Conservation (phyloP, 305 asterid genomes). For the Nicotiana rustica region DNA sequence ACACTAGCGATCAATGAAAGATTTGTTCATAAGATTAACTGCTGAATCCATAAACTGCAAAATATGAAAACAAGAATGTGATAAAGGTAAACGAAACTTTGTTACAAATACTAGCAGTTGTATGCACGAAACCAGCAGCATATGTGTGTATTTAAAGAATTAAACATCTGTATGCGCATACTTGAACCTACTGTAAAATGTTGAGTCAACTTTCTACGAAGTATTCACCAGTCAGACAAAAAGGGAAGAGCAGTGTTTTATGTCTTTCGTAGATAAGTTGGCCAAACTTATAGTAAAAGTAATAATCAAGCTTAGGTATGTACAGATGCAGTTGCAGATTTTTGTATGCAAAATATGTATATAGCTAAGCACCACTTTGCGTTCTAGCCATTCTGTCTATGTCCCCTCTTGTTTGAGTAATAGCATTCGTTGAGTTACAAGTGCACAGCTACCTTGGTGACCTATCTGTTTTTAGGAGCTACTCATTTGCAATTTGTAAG, state of each 20-base stretch:
- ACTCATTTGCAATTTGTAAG: not conserved
- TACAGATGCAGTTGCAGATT: not conserved
- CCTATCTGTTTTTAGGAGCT: not conserved
- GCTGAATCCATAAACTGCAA: conserved; percentile 97
- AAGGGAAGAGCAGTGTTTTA: not conserved
- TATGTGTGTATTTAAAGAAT: not conserved
- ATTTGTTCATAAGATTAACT: conserved; percentile 82
- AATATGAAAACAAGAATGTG: conserved; percentile 37
- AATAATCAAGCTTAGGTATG: not conserved
- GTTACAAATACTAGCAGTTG: not conserved
- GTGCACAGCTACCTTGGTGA: not conserved
- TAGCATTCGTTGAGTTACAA: not conserved
- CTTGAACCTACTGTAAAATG: not conserved
- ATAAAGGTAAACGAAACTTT: not conserved
- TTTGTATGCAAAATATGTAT: not conserved
- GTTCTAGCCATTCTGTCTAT: too few relatives aligned
- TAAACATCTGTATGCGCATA: not conserved
- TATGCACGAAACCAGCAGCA: not conserved
- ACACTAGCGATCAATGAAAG: conserved; percentile 69
- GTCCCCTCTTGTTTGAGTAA: not conserved
- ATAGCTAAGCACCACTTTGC: not conserved
- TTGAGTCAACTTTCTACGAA: not conserved
- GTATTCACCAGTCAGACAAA: not conserved
- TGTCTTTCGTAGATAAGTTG: not conserved
- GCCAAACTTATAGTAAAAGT: not conserved